These are phyloP conservation scores for Rauvolfia tetraphylla DNA, from an alignment of 257 asterid genomes.

Conservation along the genomic window DNA sequence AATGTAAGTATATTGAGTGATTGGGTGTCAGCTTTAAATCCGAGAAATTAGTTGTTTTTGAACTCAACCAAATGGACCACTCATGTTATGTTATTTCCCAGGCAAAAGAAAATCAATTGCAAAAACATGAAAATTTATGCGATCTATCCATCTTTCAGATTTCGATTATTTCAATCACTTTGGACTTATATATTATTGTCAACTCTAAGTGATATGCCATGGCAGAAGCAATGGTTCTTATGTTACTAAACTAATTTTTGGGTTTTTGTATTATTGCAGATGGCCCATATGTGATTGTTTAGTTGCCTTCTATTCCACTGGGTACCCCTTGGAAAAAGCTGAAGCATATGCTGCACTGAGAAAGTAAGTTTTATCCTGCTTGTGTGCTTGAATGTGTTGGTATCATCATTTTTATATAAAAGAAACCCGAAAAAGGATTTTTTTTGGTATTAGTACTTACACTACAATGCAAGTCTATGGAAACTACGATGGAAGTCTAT, in stretches of 20 bases:
- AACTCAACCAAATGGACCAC: not conserved
- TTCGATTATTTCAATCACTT: not conserved
- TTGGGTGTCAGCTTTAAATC: not conserved
- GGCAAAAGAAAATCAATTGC: not conserved
- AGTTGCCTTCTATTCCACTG: constrained; percentile 86
- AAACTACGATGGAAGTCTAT: not conserved
- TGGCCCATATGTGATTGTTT: constrained; percentile 96
- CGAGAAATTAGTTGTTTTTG: not conserved
- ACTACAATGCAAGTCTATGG: too few species aligned
- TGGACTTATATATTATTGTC: not conserved
- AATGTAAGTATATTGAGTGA: too few species aligned
- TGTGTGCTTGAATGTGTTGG: not conserved
- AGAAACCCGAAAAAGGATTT: not conserved
- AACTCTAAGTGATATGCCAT: not conserved
- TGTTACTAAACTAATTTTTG: constrained; percentile 4
- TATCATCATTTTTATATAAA: not conserved
- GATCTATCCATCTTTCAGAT: not conserved
- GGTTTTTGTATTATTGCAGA: constrained; percentile 34
- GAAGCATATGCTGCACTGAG: constrained; percentile 87
- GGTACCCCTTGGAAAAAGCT: constrained; percentile 82
- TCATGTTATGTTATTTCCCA: not conserved
- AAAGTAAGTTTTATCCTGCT: constrained; percentile 45
- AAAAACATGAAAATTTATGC: not conserved
- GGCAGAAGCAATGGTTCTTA: not conserved
- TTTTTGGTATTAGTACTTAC: not conserved